Base-by-base conservation (phyloP, 345 rosid species). In the Leavenworthia alabamica region DNA sequence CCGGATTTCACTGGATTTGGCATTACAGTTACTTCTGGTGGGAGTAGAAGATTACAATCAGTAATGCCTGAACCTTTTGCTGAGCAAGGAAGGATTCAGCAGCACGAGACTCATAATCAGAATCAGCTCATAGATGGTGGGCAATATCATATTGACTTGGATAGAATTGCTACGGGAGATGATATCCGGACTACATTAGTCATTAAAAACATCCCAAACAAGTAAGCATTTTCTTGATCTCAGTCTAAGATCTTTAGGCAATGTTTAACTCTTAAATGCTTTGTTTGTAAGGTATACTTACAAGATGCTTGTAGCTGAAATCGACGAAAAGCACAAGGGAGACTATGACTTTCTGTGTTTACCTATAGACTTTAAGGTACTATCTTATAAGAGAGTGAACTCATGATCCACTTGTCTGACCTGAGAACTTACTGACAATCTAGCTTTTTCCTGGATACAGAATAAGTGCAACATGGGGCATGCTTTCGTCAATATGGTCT, bases 391-490 rank as follows among this genome's bases (percentile, higher is more conserved):
- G 13, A 46, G 42, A 42, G 64, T 27, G 14, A 22, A 42, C 50
- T 39, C 22, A 8, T 63, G 32, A 15, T 63, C 12, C 24, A 36
- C 28, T 49, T 31, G 24, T 71, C 8, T 31, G 53, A 17, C 69
- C 8, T 44, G 56, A 43, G 47, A 56, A 43, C 22, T 62, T 57
- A 14, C 56, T 71, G 13, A 63, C 23, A 1, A 39, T 70, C 22
- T 47, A 17, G 47, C 16, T 41, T 64, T 56, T 8, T 50, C 64
- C 1, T 64, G 43, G 62, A 48, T 83, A 83, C 94, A 93, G 97
- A 93, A 93, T 78, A 93, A 93, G 56, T 93, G 99, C 79, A 93
- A 93, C 57, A 96, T 87, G 80, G 99, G 99, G 27, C 83, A 93
- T 29, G 99, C 99, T 15, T 92, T 93, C 63, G 80, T 89, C 80